Evolutionary conservation across 1,284 basidiomycete genomes (phyloP).

Genomic region (Papiliotrema terrestris): DNA sequence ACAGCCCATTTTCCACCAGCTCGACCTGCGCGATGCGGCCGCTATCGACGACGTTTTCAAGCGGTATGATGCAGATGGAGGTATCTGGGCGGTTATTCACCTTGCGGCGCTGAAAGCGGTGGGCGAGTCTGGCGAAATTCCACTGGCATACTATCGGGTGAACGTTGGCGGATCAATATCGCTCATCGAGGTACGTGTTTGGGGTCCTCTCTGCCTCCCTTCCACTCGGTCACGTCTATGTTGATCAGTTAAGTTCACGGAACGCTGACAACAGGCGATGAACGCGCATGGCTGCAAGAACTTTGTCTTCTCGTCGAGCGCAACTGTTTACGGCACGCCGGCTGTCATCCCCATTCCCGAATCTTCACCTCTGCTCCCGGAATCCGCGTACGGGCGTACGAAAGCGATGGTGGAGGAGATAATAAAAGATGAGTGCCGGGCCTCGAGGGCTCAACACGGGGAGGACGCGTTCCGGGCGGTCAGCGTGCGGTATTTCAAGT

Average conservation of each 20-base stretch:
- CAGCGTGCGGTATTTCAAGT: slow-evolving; percentile 88
- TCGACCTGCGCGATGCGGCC: slow-evolving; percentile 69
- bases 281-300: slow-evolving; percentile 73
- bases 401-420: slow-evolving; percentile 93
- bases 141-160: slow-evolving; percentile 86
- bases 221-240: not conserved
- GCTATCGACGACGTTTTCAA: slow-evolving; percentile 75
- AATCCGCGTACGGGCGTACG: slow-evolving; percentile 91
- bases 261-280: slow-evolving; percentile 64
- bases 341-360: slow-evolving; percentile 92
- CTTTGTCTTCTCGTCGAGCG: slow-evolving; percentile 95
- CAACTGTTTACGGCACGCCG: slow-evolving; percentile 98
- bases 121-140: slow-evolving; percentile 93
- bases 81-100: slow-evolving; percentile 97
- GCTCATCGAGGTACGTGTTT: slow-evolving; percentile 58
- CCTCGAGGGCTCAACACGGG: slow-evolving; percentile 50
- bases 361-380: slow-evolving; percentile 78
- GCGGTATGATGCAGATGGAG: slow-evolving; percentile 68
- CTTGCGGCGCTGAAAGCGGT: slow-evolving; percentile 98
- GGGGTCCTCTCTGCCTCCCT: too few relatives aligned
- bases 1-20: slow-evolving; percentile 51
- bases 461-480: slow-evolving; percentile 33
- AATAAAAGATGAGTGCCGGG: slow-evolving; percentile 81
- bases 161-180: slow-evolving; percentile 82
- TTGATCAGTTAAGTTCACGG: not conserved